phyloP scores from a whole-genome alignment of 306 rosid species.

The Lotus japonicus region DNA sequence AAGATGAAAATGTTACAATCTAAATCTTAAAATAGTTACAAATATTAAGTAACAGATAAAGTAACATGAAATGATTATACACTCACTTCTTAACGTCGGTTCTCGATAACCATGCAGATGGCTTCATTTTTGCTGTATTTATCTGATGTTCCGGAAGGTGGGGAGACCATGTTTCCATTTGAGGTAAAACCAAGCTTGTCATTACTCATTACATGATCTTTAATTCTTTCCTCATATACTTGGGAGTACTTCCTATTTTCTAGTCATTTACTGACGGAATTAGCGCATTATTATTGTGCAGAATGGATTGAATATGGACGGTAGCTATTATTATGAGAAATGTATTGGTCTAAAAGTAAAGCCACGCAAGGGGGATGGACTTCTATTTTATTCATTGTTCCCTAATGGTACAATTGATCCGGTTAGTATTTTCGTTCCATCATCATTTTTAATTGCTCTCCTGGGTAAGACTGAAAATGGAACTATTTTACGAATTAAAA shows the following conservation, averaged over 20 bases:
- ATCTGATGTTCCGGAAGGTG: slow-evolving; percentile 78
- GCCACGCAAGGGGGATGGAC: slow-evolving; percentile 88
- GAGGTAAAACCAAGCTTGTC: slow-evolving; percentile 53
- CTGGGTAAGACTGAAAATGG: background rate
- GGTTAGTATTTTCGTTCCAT: slow-evolving; percentile 45
- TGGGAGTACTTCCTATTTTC: background rate
- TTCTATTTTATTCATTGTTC: slow-evolving; percentile 72
- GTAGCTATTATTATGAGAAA: slow-evolving; percentile 35
- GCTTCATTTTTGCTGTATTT: slow-evolving; percentile 86
- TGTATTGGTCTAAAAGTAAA: slow-evolving; percentile 72
- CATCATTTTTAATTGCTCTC: background rate
- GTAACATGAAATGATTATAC: no score
- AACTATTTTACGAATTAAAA: background rate
- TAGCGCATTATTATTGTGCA: slow-evolving; percentile 26
- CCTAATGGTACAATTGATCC: slow-evolving; percentile 75
- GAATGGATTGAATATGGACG: slow-evolving; percentile 74
- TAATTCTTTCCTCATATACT: background rate
- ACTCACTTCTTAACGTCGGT: slow-evolving; percentile 1
- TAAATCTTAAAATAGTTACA: no score
- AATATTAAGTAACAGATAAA: no score
- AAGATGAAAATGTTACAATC: no score
- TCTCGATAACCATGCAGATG: slow-evolving; percentile 38
- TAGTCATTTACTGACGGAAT: background rate
- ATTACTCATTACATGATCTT: background rate
- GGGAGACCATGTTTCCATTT: slow-evolving; percentile 83